phyloP scores from a whole-genome alignment of 2,329 filamentous ascomycete genomes.

The Colletotrichum orbiculare region DNA sequence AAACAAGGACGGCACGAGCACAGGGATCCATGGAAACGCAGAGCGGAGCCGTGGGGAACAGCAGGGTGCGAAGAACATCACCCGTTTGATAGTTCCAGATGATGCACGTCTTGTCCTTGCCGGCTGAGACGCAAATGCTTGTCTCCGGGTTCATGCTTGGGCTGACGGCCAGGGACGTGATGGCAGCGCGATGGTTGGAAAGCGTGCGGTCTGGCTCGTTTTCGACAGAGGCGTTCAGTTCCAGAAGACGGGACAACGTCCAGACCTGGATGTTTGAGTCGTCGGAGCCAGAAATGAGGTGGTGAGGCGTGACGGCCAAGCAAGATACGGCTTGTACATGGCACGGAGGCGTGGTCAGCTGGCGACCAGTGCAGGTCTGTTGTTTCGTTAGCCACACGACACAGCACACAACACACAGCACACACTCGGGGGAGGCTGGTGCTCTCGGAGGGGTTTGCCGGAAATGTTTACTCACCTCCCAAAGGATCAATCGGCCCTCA shows the following conservation, averaged over 20 bases:
- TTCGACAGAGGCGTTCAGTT: conserved; percentile 63
- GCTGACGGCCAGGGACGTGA: conserved; percentile 72
- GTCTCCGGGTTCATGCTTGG: conserved; percentile 75
- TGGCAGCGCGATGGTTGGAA: conserved; percentile 78
- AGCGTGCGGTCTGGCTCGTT: conserved; percentile 81
- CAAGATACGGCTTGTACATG: conserved; percentile 86
- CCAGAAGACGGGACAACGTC: conserved; percentile 81
- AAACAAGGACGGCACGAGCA: conserved; percentile 83
- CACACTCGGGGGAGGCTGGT: too few species aligned
- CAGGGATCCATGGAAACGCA: conserved; percentile 84
- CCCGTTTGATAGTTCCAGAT: conserved; percentile 93
- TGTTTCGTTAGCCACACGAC: conserved; percentile 38
- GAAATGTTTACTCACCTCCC: conserved; percentile 76
- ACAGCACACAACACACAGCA: conserved; percentile 4
- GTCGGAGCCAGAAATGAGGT: conserved; percentile 81
- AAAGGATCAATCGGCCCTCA: conserved; percentile 86
- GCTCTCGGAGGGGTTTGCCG: background rate
- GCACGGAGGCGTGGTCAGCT: conserved; percentile 79
- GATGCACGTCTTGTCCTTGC: conserved; percentile 88
- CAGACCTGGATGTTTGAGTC: conserved; percentile 95
- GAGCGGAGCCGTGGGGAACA: conserved; percentile 79
- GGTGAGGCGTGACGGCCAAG: conserved; percentile 76
- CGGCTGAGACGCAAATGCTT: conserved; percentile 86
- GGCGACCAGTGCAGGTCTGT: conserved; percentile 79
- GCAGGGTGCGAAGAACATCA: conserved; percentile 80